Evolutionary conservation across 1,139 yeast species (phyloP).

Genomic region (Suhomyces panamericanus): DNA sequence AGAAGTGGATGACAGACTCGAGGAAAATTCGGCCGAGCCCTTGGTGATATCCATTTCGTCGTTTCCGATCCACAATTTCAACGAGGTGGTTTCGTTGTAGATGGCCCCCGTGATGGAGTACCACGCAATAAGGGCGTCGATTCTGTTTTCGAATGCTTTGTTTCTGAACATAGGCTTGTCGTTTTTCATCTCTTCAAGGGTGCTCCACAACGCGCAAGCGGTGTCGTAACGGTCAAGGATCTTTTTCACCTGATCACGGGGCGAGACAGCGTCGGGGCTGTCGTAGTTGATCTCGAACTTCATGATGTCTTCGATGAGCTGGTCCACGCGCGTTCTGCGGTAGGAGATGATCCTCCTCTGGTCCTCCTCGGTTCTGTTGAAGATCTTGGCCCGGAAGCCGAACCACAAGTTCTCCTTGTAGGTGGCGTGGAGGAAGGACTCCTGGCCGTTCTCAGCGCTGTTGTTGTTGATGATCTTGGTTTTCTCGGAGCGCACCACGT

Average conservation of each 20-base stretch:
- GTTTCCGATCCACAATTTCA: constrained; percentile 77
- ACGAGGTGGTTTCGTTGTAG: constrained; percentile 53
- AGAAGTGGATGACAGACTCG: constrained; percentile 20
- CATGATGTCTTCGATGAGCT: constrained; percentile 68
- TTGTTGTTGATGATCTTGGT: constrained; percentile 64
- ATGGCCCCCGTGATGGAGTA: constrained; percentile 72
- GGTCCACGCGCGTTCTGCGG: constrained; percentile 73
- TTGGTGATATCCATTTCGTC: constrained; percentile 65
- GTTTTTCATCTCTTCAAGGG: constrained; percentile 70
- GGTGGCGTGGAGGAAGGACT: constrained; percentile 52
- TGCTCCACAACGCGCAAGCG: constrained; percentile 79
- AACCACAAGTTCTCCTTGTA: constrained; percentile 81
- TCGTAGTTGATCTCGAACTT: constrained; percentile 57
- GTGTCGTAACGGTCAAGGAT: constrained; percentile 64
- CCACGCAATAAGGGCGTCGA: constrained; percentile 87
- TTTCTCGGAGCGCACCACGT: constrained; percentile 88
- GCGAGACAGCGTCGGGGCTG: constrained; percentile 18
- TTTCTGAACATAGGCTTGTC: constrained; percentile 75
- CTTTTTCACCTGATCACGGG: constrained; percentile 48
- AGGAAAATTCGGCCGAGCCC: constrained; percentile 26
- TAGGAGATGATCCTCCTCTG: constrained; percentile 73
- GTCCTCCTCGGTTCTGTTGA: constrained; percentile 79
- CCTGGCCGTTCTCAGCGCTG: constrained; percentile 45
- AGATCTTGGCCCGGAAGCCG: constrained; percentile 75
- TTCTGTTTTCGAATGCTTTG: constrained; percentile 60